Percentiles rank a stretch among this genome's conserved stretches.
These are phyloP conservation scores for Fusarium abutilonis DNA, from an alignment of 2,329 filamentous ascomycete genomes.

Conservation along the genomic window DNA sequence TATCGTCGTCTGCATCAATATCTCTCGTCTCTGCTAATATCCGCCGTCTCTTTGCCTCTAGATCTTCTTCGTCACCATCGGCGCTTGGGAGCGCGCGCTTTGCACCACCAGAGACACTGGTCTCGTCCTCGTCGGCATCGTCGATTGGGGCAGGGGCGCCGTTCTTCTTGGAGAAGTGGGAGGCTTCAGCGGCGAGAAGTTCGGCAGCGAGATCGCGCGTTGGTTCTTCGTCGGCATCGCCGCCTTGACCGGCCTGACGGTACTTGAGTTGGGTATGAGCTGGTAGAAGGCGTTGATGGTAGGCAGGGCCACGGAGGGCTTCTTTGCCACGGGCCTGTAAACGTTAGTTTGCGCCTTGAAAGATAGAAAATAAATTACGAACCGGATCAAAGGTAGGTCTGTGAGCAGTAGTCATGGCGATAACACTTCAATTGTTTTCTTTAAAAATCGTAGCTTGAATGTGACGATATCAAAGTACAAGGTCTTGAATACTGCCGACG, in stretches of 20 bases:
- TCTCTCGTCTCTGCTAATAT: slow-evolving; percentile 89
- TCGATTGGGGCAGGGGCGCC: slow-evolving; percentile 58
- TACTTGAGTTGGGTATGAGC: slow-evolving; percentile 94
- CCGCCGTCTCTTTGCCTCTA: slow-evolving; percentile 83
- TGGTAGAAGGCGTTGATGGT: slow-evolving; percentile 94
- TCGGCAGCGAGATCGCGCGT: slow-evolving; percentile 86
- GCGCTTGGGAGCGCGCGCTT: slow-evolving; percentile 66
- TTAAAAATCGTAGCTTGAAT: slow-evolving; percentile 4
- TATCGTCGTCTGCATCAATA: slow-evolving; percentile 79
- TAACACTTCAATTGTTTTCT: neutral
- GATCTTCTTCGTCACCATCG: slow-evolving; percentile 63
- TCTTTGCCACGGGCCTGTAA: slow-evolving; percentile 89
- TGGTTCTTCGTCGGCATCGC: slow-evolving; percentile 74
- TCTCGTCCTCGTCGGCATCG: slow-evolving; percentile 60
- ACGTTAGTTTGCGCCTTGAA: slow-evolving; percentile 40
- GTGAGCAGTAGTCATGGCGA: slow-evolving; percentile 71
- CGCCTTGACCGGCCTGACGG: slow-evolving; percentile 87
- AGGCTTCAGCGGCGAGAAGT: slow-evolving; percentile 86
- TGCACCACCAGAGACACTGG: slow-evolving; percentile 51
- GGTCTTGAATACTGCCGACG: slow-evolving; percentile 4
- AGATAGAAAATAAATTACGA: slow-evolving; percentile 46
- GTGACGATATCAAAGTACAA: neutral
- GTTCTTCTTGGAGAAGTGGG: slow-evolving; percentile 86
- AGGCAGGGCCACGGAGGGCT: slow-evolving; percentile 89
- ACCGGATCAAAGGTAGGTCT: slow-evolving; percentile 97